Evolutionary conservation across 1,284 basidiomycete genomes (phyloP).

Genomic region (Leucocoprinus gongylophorus): DNA sequence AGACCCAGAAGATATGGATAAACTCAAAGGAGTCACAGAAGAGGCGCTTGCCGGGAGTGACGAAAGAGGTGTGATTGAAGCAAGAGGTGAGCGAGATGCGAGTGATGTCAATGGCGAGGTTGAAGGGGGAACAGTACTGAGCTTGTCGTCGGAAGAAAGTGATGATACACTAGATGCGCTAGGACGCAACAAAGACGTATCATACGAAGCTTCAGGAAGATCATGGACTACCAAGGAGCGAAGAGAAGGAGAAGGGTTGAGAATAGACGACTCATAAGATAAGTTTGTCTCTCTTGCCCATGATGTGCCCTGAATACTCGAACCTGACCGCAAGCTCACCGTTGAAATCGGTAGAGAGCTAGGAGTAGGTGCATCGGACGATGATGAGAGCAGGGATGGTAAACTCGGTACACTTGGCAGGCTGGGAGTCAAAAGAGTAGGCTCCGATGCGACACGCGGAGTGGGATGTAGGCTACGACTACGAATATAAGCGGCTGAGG

Average conservation of each 20-base stretch:
- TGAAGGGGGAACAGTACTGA: slow-evolving; percentile 39
- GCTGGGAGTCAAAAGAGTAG: slow-evolving; percentile 2
- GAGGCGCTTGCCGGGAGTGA: slow-evolving; percentile 24
- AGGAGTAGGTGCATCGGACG: slow-evolving; percentile 3
- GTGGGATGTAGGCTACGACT: slow-evolving; percentile 16
- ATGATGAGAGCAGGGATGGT: neutral
- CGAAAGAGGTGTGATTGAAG: slow-evolving; percentile 32
- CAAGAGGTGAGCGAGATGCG: slow-evolving; percentile 26
- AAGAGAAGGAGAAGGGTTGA: slow-evolving; percentile 60
- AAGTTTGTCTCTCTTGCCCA: slow-evolving; percentile 56
- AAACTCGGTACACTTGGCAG: slow-evolving; percentile 1
- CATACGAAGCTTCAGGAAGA: slow-evolving; percentile 53
- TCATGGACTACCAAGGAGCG: slow-evolving; percentile 52
- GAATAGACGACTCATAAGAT: slow-evolving; percentile 64
- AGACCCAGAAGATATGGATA: slow-evolving; percentile 6
- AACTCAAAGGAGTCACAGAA: slow-evolving; percentile 25
- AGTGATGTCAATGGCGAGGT: slow-evolving; percentile 26
- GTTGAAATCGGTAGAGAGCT: slow-evolving; percentile 12
- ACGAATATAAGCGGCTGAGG: slow-evolving; percentile 18
- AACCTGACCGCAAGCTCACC: slow-evolving; percentile 16
- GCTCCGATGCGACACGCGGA: neutral
- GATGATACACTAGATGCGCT: slow-evolving; percentile 43
- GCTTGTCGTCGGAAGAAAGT: slow-evolving; percentile 33
- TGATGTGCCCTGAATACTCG: slow-evolving; percentile 20
- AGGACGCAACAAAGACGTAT: slow-evolving; percentile 47